phyloP scores from a whole-genome alignment of 768 basidiomycete species.

The Kwoniella bestiolae region DNA sequence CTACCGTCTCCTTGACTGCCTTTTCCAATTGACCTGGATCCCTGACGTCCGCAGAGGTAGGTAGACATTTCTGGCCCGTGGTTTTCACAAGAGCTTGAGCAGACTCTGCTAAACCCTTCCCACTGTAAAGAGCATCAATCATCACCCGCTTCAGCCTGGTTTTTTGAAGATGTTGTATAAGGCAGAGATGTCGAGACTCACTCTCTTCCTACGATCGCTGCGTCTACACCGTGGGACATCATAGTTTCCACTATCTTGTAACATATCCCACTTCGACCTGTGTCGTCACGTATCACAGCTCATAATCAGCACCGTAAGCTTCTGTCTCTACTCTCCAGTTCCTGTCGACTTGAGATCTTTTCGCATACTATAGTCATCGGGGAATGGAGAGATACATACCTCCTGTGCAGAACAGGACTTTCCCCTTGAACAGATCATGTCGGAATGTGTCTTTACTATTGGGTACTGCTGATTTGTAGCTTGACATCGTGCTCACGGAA shows the following conservation, averaged over 20 bases:
- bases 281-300: background rate
- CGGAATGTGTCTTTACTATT: constrained; percentile 10
- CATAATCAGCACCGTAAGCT: background rate
- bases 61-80: constrained; percentile 74
- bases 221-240: constrained; percentile 73
- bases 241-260: constrained; percentile 81
- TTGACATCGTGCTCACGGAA: background rate
- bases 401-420: constrained; percentile 80
- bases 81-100: constrained; percentile 71
- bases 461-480: background rate
- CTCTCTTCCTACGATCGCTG: constrained; percentile 86
- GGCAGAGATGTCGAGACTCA: constrained; percentile 61
- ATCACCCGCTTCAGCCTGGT: too few species aligned
- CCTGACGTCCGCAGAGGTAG: constrained; percentile 80
- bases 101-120: constrained; percentile 70
- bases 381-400: too few species aligned
- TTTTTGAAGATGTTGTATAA: too few species aligned
- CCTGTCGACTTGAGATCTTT: background rate
- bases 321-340: too few species aligned
- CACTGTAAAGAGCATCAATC: constrained; percentile 58
- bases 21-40: constrained; percentile 70
- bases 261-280: constrained; percentile 77
- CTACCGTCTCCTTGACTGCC: constrained; percentile 76
- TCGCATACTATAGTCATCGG: too few species aligned
- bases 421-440: constrained; percentile 82